These are phyloP conservation scores for Typha latifolia DNA, from an alignment of 176 grass and related monocot species.

Conservation along the genomic window DNA sequence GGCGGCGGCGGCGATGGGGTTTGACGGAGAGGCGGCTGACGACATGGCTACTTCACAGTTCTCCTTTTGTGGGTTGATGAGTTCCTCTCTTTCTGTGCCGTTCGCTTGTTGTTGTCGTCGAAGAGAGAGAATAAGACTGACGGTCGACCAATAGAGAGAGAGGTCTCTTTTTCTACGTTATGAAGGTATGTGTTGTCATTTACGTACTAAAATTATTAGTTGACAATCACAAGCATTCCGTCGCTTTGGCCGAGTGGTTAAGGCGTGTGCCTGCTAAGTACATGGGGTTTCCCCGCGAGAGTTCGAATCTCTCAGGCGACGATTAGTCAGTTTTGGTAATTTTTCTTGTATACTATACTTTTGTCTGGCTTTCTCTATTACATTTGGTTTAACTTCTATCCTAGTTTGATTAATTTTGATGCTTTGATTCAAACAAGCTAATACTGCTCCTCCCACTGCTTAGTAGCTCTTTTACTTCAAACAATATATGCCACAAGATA, in stretches of 20 bases:
- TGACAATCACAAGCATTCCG: not conserved
- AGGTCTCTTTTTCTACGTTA: too few relatives aligned
- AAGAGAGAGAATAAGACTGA: not conserved
- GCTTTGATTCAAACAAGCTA: too few relatives aligned
- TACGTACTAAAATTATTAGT: too few relatives aligned
- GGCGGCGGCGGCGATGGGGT: not conserved
- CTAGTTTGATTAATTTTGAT: too few relatives aligned
- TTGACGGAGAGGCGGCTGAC: not conserved
- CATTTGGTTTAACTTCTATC: not conserved
- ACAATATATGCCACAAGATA: not conserved
- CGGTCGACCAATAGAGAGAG: too few relatives aligned
- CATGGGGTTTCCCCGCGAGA: constrained; percentile 72
- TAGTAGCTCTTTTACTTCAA: not conserved
- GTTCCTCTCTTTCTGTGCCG: not conserved
- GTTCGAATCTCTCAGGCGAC: constrained; percentile 83
- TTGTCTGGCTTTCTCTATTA: not conserved
- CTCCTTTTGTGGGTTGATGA: not conserved
- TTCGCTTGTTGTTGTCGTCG: not conserved
- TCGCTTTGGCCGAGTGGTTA: constrained; percentile 85
- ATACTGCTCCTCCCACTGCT: not conserved
- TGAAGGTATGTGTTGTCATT: too few relatives aligned
- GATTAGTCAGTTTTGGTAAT: not conserved
- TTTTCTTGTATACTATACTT: not conserved
- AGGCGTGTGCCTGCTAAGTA: constrained; percentile 91
- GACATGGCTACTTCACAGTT: not conserved